A percentile compares a stretch with the other conserved stretches of the same genome.
Conservation (phyloP, 305 asterid genomes). For the Rubia tinctorum region DNA sequence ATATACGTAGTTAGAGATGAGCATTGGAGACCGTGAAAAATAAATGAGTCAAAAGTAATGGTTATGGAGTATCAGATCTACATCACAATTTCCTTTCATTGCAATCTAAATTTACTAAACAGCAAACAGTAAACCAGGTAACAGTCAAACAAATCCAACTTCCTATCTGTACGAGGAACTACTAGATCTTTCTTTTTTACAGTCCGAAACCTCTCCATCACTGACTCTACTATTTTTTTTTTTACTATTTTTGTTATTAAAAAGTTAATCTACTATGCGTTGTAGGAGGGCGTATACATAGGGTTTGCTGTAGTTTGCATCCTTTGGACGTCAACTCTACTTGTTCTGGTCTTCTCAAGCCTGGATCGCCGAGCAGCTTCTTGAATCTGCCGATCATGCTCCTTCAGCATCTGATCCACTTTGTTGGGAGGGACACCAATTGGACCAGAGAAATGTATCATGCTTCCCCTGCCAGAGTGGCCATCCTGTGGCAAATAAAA, state of each 20-base stretch:
- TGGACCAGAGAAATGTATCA: conserved; percentile 79
- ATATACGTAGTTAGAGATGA: no score
- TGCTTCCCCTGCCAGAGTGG: conserved; percentile 40
- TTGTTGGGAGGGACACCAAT: conserved; percentile 56
- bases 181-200: conserved; percentile 10
- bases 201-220: neutral
- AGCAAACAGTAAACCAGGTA: neutral
- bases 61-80: neutral
- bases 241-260: neutral
- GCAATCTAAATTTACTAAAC: neutral
- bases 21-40: no score
- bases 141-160: neutral
- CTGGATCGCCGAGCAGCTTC: conserved; percentile 74
- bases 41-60: no score
- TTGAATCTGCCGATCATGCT: conserved; percentile 82
- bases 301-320: conserved; percentile 25
- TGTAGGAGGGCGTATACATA: conserved; percentile 25
- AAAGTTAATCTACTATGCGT: conserved; percentile 21
- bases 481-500: conserved; percentile 37
- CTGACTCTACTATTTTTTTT: neutral
- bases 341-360: conserved; percentile 49
- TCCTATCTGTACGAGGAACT: conserved; percentile 16
- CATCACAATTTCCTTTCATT: conserved; percentile 2
- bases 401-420: conserved; percentile 82
- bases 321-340: conserved; percentile 42